Base-by-base conservation (phyloP, 1,139 yeast species). In the Eremothecium cymbalariae region DNA sequence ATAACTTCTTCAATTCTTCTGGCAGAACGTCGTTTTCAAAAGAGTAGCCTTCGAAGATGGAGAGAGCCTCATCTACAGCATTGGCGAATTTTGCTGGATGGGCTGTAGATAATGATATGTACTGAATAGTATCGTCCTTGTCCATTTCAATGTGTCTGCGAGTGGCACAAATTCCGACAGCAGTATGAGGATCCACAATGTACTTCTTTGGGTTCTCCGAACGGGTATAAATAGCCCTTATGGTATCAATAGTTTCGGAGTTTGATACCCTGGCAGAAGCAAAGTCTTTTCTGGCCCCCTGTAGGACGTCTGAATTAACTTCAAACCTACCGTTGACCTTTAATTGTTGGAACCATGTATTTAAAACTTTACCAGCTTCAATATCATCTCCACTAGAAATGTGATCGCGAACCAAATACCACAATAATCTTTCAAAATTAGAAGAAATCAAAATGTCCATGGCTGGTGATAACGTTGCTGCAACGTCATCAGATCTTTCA, bases 71-170 rank as follows among this genome's bases (percentile, higher is more conserved):
- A 59, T 86, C 81, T 13, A 90, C 98, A 35, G 95, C 98, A 44
- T 86, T 96, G 18, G 95, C 84, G 56, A 90, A 90, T 63, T 90
- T 90, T 41, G 98, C 98, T 28, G 98, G 98, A 57, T 90, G 98
- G 6, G 98, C 98, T 29, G 98, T 90, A 2, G 97, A 82, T 42
- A 90, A 73, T 4, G 95, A 83, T 33, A 90, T 70, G 58, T 84
- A 84, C 36, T 64, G 58, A 29, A 68, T 57, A 18, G 64, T 55
- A 13, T 60, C 47, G 25, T 67, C 65, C 6, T 57, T 48, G 46
- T 74, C 81, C 36, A 64, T 59, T 8, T 63, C 67, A 39, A 78
- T 72, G 50, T 73, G 68, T 47, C 77, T 68, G 49, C 79, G 70
- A 23, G 93, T 68, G 18, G 94, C 80, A 39, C 78, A 72, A 31